Percentiles rank a stretch among this genome's conserved stretches.
Evolutionary conservation across 1,284 basidiomycete genomes (phyloP).

Genomic region (Cryptococcus sp.): DNA sequence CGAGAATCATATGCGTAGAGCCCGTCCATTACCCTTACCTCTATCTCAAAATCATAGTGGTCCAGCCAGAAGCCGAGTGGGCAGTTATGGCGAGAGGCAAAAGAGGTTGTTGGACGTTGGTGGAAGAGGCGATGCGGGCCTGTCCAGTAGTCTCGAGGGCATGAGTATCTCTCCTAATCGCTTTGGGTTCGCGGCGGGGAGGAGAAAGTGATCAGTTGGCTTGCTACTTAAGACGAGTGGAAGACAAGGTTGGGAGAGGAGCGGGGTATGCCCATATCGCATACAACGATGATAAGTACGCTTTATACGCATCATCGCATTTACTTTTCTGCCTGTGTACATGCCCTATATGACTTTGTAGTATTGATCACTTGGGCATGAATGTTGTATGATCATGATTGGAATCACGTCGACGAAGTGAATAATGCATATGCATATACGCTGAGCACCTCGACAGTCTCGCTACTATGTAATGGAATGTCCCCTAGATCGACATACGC

Average conservation of each 20-base stretch:
- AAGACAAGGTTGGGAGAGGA: no score
- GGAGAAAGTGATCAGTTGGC: no score
- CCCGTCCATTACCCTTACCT: constrained; percentile 2
- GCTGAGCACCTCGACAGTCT: not conserved
- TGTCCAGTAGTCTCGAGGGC: constrained; percentile 45
- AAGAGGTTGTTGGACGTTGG: constrained; percentile 12
- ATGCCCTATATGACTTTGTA: no score
- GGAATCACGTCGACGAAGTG: not conserved
- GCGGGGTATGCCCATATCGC: no score
- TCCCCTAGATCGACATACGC: constrained; percentile 17
- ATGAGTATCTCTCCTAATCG: constrained; percentile 48
- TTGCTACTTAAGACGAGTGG: no score
- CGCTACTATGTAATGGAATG: not conserved
- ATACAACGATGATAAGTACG: no score
- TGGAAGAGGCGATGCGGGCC: constrained; percentile 27
- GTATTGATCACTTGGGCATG: no score
- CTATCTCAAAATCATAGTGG: not conserved
- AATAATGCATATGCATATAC: constrained; percentile 2
- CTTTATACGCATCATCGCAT: no score
- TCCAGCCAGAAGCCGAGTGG: constrained; percentile 6
- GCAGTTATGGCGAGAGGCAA: constrained; percentile 24
- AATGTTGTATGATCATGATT: no score
- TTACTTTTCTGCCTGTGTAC: no score
- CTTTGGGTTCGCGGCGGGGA: not conserved
- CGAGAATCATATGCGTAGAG: constrained; percentile 1